phyloP scores from a whole-genome alignment of 2,329 filamentous ascomycete genomes.

The Lachnellula cervina region DNA sequence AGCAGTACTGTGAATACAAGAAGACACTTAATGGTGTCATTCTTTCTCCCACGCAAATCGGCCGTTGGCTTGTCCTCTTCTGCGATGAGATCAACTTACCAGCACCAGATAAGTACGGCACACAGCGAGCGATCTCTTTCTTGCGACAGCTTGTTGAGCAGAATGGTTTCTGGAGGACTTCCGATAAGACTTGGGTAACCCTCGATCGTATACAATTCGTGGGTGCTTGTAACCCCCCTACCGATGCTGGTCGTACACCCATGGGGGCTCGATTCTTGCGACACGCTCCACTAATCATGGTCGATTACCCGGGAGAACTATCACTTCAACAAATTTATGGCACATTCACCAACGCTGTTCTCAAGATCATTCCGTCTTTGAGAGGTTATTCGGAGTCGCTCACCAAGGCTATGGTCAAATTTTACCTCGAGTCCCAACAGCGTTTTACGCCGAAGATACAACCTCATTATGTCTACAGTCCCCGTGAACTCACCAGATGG shows the following conservation, averaged over 20 bases:
- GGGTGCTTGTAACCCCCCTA: conserved; percentile 96
- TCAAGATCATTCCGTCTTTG: conserved; percentile 95
- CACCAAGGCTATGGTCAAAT: conserved; percentile 94
- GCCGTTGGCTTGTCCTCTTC: conserved; percentile 96
- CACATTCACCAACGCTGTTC: conserved; percentile 91
- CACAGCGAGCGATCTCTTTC: conserved; percentile 96
- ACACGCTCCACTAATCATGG: conserved; percentile 98
- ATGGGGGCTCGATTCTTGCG: conserved; percentile 91
- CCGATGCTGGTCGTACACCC: conserved; percentile 91
- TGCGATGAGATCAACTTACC: conserved; percentile 99
- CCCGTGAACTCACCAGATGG: conserved; percentile 96
- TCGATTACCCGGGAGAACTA: conserved; percentile 94
- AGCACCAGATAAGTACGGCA: conserved; percentile 94
- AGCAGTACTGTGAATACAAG: conserved; percentile 99
- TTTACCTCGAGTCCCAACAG: conserved; percentile 92
- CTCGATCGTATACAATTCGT: conserved; percentile 98
- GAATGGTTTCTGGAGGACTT: conserved; percentile 97
- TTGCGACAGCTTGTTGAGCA: conserved; percentile 95
- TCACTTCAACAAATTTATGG: conserved; percentile 97
- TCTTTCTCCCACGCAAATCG: conserved; percentile 92
- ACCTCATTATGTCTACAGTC: conserved; percentile 98
- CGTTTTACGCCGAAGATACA: conserved; percentile 95
- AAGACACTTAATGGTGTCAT: conserved; percentile 96
- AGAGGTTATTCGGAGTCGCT: conserved; percentile 91
- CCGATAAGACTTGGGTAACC: conserved; percentile 96